phyloP scores from a whole-genome alignment of 306 rosid species.

The Acacia crassicarpa region DNA sequence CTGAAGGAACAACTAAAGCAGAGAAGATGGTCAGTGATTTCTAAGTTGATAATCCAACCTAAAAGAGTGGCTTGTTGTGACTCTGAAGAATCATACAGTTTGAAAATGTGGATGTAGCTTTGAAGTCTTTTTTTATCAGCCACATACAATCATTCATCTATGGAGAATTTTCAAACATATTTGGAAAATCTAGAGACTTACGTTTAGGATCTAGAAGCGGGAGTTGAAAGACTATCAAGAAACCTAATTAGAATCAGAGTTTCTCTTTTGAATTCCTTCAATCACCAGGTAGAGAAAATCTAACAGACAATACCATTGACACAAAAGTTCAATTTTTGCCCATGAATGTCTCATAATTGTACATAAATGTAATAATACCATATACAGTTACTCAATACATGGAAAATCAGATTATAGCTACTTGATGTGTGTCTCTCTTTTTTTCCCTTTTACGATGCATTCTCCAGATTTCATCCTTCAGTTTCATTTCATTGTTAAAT shows the following conservation, averaged over 20 bases:
- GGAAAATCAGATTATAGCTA: conserved; percentile 3
- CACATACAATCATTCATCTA: conserved; percentile 14
- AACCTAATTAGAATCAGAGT: conserved; percentile 36
- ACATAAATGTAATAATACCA: conserved; percentile 16
- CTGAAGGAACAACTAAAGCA: conserved; percentile 17
- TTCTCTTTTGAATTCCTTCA: conserved; percentile 39
- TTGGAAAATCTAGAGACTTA: conserved; percentile 33
- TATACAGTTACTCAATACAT: background rate
- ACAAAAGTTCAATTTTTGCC: conserved; percentile 9
- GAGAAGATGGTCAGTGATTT: conserved; percentile 36
- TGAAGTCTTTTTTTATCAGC: background rate
- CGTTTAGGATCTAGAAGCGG: conserved; percentile 38
- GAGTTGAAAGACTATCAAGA: conserved; percentile 41
- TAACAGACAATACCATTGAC: background rate
- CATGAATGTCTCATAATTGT: conserved; percentile 12
- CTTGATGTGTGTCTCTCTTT: background rate
- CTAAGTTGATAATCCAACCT: conserved; percentile 28
- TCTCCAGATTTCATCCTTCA: background rate
- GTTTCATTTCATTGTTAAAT: background rate
- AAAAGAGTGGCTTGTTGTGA: conserved; percentile 27
- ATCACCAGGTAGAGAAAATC: conserved; percentile 22
- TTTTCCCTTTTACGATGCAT: background rate
- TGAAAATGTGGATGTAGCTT: conserved; percentile 31
- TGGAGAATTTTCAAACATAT: conserved; percentile 19
- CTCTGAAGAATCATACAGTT: conserved; percentile 21